Percentiles rank a stretch among this genome's conserved stretches.
Evolutionary conservation across 495 filamentous ascomycete genomes (phyloP).

Genomic region (Xylaria intraflava): DNA sequence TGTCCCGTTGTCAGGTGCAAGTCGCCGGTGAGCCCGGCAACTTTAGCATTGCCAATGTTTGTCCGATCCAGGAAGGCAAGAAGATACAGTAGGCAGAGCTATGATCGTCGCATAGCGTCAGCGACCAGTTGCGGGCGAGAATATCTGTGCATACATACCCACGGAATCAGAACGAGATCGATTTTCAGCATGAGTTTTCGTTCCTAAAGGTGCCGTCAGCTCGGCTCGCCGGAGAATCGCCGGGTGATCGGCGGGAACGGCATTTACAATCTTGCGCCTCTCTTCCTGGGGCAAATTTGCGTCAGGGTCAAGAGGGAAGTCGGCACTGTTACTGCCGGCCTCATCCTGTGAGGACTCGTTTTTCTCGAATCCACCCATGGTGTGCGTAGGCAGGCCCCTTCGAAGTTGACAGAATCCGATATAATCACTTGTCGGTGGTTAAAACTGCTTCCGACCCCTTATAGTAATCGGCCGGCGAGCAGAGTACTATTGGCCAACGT

Average conservation of each 20-base stretch:
- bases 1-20: conserved; percentile 43
- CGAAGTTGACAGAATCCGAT: neutral
- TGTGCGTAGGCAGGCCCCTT: neutral
- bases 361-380: conserved; percentile 29
- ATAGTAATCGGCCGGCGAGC: neutral
- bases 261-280: conserved; percentile 54
- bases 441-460: neutral
- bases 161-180: conserved; percentile 67
- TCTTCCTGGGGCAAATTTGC: conserved; percentile 61
- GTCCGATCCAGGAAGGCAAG: conserved; percentile 77
- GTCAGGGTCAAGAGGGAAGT: conserved; percentile 51
- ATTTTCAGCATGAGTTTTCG: conserved; percentile 61
- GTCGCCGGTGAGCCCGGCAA: conserved; percentile 61
- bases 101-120: neutral
- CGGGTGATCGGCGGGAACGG: neutral
- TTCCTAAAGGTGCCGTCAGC: conserved; percentile 44
- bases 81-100: conserved; percentile 77
- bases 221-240: neutral
- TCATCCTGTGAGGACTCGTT: conserved; percentile 23
- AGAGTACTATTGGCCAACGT: neutral
- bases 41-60: conserved; percentile 85
- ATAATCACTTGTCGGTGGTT: neutral
- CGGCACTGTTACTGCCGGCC: conserved; percentile 22
- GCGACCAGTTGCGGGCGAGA: neutral
- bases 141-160: conserved; percentile 36